These are phyloP conservation scores for Trichoderma reesei DNA, from an alignment of 495 filamentous ascomycete genomes.

Conservation along the genomic window DNA sequence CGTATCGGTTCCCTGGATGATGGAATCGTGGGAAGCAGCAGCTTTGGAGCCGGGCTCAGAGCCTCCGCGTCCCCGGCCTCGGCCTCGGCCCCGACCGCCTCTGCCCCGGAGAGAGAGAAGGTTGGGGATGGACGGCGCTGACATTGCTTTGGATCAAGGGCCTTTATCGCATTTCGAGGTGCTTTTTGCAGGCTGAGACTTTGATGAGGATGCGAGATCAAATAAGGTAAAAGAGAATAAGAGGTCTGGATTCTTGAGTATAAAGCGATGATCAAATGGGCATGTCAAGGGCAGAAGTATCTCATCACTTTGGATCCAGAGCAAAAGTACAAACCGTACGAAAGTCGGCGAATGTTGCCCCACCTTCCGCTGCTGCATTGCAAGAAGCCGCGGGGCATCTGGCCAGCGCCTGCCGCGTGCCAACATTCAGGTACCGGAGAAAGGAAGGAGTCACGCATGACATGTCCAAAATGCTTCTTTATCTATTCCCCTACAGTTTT, in stretches of 20 bases:
- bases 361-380: background rate
- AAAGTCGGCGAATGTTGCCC: background rate
- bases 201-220: background rate
- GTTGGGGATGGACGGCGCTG: constrained; percentile 65
- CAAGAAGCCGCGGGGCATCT: background rate
- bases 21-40: constrained; percentile 27
- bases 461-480: background rate
- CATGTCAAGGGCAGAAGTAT: too few relatives aligned
- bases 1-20: constrained; percentile 81
- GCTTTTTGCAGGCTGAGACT: background rate
- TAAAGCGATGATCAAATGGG: too few relatives aligned
- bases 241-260: too few relatives aligned
- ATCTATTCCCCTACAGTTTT: background rate
- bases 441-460: background rate
- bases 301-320: background rate
- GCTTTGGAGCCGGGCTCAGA: constrained; percentile 11
- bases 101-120: constrained; percentile 54
- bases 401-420: background rate
- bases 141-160: constrained; percentile 36
- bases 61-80: constrained; percentile 31
- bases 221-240: background rate
- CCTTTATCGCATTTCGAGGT: background rate
- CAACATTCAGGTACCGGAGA: background rate
- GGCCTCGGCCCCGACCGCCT: constrained; percentile 34
- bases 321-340: background rate